Conservation (phyloP, 306 rosid species). For the Mucuna pruriens region DNA sequence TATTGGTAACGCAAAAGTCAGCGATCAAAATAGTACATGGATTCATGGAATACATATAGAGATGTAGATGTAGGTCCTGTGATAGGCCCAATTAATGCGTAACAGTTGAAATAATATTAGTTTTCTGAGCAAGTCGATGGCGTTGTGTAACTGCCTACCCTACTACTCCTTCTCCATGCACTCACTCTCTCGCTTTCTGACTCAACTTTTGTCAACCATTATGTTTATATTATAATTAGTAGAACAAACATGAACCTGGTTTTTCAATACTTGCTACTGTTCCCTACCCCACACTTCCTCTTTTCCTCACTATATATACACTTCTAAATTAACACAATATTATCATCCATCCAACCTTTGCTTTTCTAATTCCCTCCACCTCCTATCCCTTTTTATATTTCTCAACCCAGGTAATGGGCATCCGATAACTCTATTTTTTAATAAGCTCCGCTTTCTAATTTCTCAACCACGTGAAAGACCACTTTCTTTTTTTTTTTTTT, state of each 20-base stretch:
- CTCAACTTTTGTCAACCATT: slow-evolving; percentile 61
- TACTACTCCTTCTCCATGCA: neutral
- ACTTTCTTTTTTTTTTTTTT: too few species aligned
- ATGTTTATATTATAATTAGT: slow-evolving; percentile 36
- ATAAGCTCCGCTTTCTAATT: neutral
- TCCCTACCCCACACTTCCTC: slow-evolving; percentile 14
- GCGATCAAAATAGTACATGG: neutral
- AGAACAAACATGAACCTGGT: slow-evolving; percentile 43
- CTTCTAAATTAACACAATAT: slow-evolving; percentile 14
- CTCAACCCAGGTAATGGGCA: slow-evolving; percentile 18
- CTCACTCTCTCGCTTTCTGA: slow-evolving; percentile 43
- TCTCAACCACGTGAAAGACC: neutral
- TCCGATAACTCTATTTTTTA: neutral
- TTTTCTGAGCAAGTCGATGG: neutral
- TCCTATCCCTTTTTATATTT: neutral
- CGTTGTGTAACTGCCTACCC: slow-evolving; percentile 18
- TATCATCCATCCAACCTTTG: slow-evolving; percentile 4
- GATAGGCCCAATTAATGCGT: slow-evolving; percentile 39
- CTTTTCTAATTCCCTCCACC: neutral
- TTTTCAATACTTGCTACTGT: slow-evolving; percentile 59
- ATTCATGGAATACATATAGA: neutral
- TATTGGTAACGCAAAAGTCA: slow-evolving; percentile 17
- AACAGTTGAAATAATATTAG: neutral
- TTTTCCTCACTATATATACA: slow-evolving; percentile 44
- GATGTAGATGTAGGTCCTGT: slow-evolving; percentile 28